Percentiles rank a stretch among this genome's conserved stretches.
Conservation (phyloP, 768 basidiomycete genomes). For the Suillus weaverae region DNA sequence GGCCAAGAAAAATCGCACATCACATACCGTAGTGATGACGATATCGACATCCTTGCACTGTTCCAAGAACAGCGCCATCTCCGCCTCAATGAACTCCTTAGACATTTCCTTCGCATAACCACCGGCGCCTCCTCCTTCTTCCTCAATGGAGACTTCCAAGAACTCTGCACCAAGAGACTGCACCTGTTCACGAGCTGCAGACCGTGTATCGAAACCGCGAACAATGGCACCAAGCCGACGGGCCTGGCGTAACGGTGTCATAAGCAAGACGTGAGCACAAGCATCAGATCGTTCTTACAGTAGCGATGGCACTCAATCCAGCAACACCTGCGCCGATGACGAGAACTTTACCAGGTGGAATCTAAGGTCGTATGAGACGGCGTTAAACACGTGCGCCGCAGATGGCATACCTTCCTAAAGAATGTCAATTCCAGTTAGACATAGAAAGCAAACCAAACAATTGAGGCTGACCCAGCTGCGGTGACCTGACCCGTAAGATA, state of each 20-base stretch:
- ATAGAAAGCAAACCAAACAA: constrained; percentile 5
- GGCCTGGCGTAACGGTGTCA: constrained; percentile 46
- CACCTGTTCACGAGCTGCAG: constrained; percentile 85
- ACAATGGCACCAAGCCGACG: constrained; percentile 85
- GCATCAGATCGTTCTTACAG: constrained; percentile 42
- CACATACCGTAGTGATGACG: constrained; percentile 71
- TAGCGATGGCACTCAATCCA: constrained; percentile 84
- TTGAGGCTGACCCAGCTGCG: constrained; percentile 70
- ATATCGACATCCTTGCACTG: constrained; percentile 91
- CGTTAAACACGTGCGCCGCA: constrained; percentile 3
- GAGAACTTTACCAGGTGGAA: constrained; percentile 83
- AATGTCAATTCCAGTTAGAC: constrained; percentile 11
- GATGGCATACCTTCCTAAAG: constrained; percentile 42
- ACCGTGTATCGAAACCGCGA: constrained; percentile 83
- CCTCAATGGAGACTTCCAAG: constrained; percentile 75
- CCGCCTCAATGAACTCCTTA: constrained; percentile 84
- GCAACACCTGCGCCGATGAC: constrained; percentile 90
- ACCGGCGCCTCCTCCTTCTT: constrained; percentile 80
- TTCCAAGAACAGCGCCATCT: constrained; percentile 86
- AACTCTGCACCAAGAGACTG: constrained; percentile 90
- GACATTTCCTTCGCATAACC: constrained; percentile 93
- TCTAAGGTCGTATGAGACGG: constrained; percentile 42
- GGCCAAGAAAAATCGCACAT: background rate
- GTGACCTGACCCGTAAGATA: constrained; percentile 91
- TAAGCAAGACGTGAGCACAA: background rate